phyloP scores from a whole-genome alignment of 1,139 yeast genomes.

The Arxiozyma slooffiae region DNA sequence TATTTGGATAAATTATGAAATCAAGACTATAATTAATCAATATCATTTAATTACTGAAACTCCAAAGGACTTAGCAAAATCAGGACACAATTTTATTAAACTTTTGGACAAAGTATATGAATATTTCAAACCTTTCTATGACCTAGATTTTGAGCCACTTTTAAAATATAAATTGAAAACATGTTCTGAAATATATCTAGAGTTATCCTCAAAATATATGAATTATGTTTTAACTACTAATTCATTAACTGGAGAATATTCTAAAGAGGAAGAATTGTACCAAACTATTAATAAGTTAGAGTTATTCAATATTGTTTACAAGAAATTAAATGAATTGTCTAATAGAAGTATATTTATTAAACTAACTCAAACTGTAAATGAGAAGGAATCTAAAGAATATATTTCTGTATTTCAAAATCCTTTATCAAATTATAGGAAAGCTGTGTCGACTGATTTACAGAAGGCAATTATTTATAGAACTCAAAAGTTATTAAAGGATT shows the following conservation, averaged over 20 bases:
- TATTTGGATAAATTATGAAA: conserved; percentile 64
- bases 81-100: conserved; percentile 35
- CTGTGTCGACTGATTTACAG: conserved; percentile 18
- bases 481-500: conserved; percentile 23
- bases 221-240: conserved; percentile 39
- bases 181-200: conserved; percentile 60
- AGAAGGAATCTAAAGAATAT: conserved; percentile 28
- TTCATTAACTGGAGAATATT: conserved; percentile 35
- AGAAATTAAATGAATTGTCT: conserved; percentile 49
- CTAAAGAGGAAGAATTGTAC: conserved; percentile 33
- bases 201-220: conserved; percentile 51
- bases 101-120: conserved; percentile 58
- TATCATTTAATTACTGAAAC: conserved; percentile 49
- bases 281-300: conserved; percentile 31
- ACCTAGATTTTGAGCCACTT: conserved; percentile 37
- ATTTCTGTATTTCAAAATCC: conserved; percentile 22
- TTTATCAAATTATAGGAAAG: conserved; percentile 14
- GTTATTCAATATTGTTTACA: conserved; percentile 41
- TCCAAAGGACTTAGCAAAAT: conserved; percentile 51
- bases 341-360: conserved; percentile 42
- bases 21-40: conserved; percentile 45
- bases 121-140: conserved; percentile 38
- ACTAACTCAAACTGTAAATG: conserved; percentile 37
- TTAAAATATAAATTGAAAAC: conserved; percentile 59
- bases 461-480: conserved; percentile 24